These are phyloP conservation scores for Tillandsia leiboldiana DNA, from an alignment of 176 grass and related monocot genomes.

Conservation along the genomic window DNA sequence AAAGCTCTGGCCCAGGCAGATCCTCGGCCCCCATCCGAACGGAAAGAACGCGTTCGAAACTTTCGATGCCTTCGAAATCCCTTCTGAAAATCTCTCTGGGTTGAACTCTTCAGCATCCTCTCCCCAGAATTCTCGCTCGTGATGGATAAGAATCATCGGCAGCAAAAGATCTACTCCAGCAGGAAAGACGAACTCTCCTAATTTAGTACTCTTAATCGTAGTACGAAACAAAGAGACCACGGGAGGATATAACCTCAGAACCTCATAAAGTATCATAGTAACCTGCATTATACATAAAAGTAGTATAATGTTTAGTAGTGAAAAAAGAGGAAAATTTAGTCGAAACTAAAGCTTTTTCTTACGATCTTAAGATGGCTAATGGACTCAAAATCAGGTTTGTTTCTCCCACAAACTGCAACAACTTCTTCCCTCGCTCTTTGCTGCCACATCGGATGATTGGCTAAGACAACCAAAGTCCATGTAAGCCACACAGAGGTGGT, in stretches of 20 bases:
- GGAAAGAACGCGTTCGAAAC: conserved; percentile 45
- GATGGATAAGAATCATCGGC: conserved; percentile 48
- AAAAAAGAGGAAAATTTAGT: background rate
- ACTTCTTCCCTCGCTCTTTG: conserved; percentile 56
- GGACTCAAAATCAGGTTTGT: conserved; percentile 35
- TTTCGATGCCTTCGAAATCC: conserved; percentile 53
- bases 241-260: conserved; percentile 68
- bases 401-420: conserved; percentile 28
- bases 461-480: conserved; percentile 42
- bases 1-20: conserved; percentile 78
- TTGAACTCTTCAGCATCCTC: conserved; percentile 49
- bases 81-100: conserved; percentile 49
- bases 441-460: conserved; percentile 58
- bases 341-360: conserved; percentile 5
- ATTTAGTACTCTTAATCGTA: conserved; percentile 36
- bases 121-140: conserved; percentile 49
- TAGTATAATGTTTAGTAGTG: too few relatives aligned
- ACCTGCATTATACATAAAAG: conserved; percentile 21
- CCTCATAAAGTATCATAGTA: conserved; percentile 74
- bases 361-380: conserved; percentile 47
- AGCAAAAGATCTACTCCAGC: conserved; percentile 38
- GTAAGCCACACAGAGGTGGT: conserved; percentile 57
- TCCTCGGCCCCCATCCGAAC: conserved; percentile 56
- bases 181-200: conserved; percentile 43
- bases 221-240: conserved; percentile 11